phyloP scores from a whole-genome alignment of 2,329 filamentous ascomycete species.

The Botrytis squamosa region DNA sequence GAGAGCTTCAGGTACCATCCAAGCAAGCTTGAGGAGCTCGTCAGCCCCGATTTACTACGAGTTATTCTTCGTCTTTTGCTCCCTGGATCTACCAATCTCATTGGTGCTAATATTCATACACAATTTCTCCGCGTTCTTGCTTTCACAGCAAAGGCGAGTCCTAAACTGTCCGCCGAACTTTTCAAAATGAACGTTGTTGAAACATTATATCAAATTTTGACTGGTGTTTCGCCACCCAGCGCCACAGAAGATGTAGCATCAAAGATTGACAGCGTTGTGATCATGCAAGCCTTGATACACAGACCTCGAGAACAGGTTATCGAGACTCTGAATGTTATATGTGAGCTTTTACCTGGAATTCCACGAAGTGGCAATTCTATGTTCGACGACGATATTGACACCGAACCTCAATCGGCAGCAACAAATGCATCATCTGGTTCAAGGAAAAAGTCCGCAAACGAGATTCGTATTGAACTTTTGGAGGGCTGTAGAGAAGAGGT shows the following conservation, averaged over 20 bases:
- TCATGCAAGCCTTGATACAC: constrained; percentile 98
- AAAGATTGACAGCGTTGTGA: constrained; percentile 92
- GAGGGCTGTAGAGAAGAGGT: constrained; percentile 82
- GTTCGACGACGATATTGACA: constrained; percentile 48
- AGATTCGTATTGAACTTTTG: constrained; percentile 79
- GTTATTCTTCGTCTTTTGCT: constrained; percentile 84
- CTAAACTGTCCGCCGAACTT: constrained; percentile 80
- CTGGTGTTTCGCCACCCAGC: constrained; percentile 86
- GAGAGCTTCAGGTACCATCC: constrained; percentile 94
- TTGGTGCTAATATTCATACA: constrained; percentile 91
- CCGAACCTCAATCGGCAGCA: constrained; percentile 42
- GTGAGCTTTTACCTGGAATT: constrained; percentile 81
- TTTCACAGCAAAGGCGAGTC: constrained; percentile 86
- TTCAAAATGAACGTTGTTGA: constrained; percentile 97
- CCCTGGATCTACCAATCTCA: constrained; percentile 92
- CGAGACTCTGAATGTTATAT: constrained; percentile 95
- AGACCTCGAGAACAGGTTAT: constrained; percentile 93
- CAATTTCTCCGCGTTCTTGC: constrained; percentile 91
- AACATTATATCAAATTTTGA: constrained; percentile 94
- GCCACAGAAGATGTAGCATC: constrained; percentile 74
- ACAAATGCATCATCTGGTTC: constrained; percentile 45
- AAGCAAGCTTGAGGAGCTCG: constrained; percentile 85
- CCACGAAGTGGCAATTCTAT: constrained; percentile 53
- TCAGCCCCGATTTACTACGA: constrained; percentile 81
- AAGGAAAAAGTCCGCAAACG: constrained; percentile 61